Conservation (phyloP, 2,329 filamentous ascomycete genomes). For the Cladophialophora yegresii region DNA sequence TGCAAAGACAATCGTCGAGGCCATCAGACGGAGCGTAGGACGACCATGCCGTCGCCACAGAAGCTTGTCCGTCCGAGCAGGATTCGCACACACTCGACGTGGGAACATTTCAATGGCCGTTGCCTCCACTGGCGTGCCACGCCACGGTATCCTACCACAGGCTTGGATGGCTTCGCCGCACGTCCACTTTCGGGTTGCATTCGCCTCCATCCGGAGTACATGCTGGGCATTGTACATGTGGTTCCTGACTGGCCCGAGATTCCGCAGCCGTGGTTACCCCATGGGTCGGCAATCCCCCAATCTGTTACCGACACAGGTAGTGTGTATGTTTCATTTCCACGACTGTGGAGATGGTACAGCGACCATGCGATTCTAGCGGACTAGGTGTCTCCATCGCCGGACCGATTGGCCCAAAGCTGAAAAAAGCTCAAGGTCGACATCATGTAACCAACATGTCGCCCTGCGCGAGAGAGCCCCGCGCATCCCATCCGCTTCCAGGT, state of each 20-base stretch:
- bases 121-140: background rate
- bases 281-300: background rate
- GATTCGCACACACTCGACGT: background rate
- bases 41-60: background rate
- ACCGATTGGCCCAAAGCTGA: background rate
- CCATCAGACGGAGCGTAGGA: background rate
- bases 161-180: background rate
- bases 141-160: background rate
- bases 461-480: background rate
- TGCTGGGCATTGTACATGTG: no score
- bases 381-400: background rate
- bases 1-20: no score
- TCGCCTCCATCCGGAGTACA: background rate
- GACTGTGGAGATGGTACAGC: background rate
- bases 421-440: background rate
- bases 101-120: background rate
- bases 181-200: background rate
- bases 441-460: background rate
- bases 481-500: background rate
- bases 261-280: conserved; percentile 11
- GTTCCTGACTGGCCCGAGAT: background rate
- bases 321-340: background rate
- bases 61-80: background rate
- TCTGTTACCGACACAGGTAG: background rate
- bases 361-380: background rate